These are phyloP conservation scores for Monilinia fructicola DNA, from an alignment of 2,329 filamentous ascomycete species.

Conservation along the genomic window DNA sequence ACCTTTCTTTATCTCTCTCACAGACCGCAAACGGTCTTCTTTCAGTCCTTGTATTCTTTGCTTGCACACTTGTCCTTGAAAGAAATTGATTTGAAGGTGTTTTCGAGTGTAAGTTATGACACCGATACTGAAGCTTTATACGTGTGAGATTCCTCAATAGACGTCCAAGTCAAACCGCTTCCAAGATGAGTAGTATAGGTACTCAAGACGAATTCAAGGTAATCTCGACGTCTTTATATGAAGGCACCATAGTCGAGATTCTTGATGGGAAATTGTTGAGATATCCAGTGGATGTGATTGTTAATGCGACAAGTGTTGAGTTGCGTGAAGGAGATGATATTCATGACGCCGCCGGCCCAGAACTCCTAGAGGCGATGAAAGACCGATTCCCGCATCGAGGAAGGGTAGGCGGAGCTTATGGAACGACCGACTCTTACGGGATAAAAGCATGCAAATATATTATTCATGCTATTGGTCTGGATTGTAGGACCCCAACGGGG, in stretches of 20 bases:
- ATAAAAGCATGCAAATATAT: neutral
- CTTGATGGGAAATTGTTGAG: neutral
- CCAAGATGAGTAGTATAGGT: conserved; percentile 2
- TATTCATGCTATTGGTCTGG: conserved; percentile 14
- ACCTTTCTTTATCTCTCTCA: conserved; percentile 6
- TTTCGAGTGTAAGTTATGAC: neutral
- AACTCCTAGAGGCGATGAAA: neutral
- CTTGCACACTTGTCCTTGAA: neutral
- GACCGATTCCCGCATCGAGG: neutral
- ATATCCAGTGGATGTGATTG: conserved; percentile 15
- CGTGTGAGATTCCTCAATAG: neutral
- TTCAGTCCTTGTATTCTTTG: conserved; percentile 5
- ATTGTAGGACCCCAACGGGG: neutral
- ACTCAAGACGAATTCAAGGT: neutral
- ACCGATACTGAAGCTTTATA: neutral
- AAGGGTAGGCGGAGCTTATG: conserved; percentile 6
- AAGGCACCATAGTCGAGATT: conserved; percentile 10
- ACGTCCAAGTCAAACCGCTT: neutral
- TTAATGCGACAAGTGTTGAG: neutral
- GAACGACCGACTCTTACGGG: neutral
- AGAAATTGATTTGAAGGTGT: neutral
- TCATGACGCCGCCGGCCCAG: neutral
- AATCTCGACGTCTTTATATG: neutral
- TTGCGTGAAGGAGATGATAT: neutral
- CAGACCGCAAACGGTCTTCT: conserved; percentile 13